Base-by-base conservation (phyloP, 1,139 yeast genomes). In the Lodderomyces orthopsilosis region DNA sequence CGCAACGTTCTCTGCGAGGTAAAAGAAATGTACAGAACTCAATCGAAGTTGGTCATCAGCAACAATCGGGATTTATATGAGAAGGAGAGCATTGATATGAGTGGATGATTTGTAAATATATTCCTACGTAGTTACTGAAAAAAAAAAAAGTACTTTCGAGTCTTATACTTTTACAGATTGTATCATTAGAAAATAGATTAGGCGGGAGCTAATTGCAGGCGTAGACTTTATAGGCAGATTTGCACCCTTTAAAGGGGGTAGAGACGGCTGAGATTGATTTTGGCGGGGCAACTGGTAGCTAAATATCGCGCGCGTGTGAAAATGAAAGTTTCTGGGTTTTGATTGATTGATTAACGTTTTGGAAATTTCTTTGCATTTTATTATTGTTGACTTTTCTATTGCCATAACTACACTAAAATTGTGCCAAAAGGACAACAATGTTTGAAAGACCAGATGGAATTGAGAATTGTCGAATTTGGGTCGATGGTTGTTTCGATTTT, bases 401-500 rank as follows among this genome's bases (percentile, higher is more conserved):
- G 3, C 26, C 15, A 19, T 10, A 15, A 8, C 34, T 12, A 15
- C 22, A 6, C 18, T 4, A 15, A 30, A 4, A 30, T 12, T 24
- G n/a, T 8, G 23, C 5, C 7, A 21, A 21, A 32, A 34, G 17
- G 6, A 2, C 14, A 30, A 48, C 35, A 38, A 70, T 71, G 76
- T 71, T 53, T 53, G 71, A 61, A 48, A 57, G 70, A 53, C 77
- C 77, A n/a, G 66, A 62, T 42, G 78, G 75, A 17, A 72, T 73
- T 38, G 76, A 70, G 46, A 53, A 66, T 41, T 57, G 67, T 46
- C 61, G 66, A 46, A 83, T 90, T 49, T 93, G 98, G 98, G 81
- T 93, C 35, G 98, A 93, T 61, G 98, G 98, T 0, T 93, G 98
- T 59, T 93, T 93, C 66, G 98, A 93, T 62, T 93, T 93, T 67